phyloP scores from a whole-genome alignment of 139 green algal species.

The Eudorina sp. region DNA sequence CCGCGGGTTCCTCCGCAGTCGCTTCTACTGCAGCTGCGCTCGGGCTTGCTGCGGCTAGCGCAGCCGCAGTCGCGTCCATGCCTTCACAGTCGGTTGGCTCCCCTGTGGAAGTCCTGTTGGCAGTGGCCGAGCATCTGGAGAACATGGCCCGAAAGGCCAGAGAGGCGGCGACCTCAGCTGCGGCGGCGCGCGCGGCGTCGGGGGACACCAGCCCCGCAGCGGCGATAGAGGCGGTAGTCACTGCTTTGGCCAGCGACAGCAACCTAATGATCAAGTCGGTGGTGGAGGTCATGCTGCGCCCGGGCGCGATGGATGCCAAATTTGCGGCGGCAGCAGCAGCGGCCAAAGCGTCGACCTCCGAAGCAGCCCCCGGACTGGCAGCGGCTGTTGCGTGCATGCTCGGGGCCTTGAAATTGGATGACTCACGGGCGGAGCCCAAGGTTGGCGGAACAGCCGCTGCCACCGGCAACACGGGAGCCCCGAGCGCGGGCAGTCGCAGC shows the following conservation, averaged over 20 bases:
- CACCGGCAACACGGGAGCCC: neutral
- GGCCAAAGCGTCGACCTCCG: neutral
- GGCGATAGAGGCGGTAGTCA: neutral
- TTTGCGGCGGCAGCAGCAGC: neutral
- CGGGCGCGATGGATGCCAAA: neutral
- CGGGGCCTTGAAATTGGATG: neutral
- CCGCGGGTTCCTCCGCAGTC: neutral
- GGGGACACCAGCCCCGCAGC: neutral
- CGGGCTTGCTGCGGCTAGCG: neutral
- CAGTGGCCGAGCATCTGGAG: slow-evolving; percentile 27
- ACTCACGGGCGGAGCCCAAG: neutral
- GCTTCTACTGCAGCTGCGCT: neutral
- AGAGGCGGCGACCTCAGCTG: neutral
- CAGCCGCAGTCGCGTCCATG: neutral
- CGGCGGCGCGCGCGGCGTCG: neutral
- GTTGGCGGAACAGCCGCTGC: neutral
- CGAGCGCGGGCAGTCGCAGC: neutral
- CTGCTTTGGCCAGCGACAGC: neutral
- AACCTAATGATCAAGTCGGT: neutral
- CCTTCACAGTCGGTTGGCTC: neutral
- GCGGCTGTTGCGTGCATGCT: slow-evolving; percentile 21
- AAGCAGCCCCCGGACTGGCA: neutral
- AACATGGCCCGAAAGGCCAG: neutral
- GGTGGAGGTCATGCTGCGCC: slow-evolving; percentile 6
- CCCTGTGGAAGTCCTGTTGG: neutral